Conservation (phyloP, 169 alveolate species). For the Prorocentrum cordatum region DNA sequence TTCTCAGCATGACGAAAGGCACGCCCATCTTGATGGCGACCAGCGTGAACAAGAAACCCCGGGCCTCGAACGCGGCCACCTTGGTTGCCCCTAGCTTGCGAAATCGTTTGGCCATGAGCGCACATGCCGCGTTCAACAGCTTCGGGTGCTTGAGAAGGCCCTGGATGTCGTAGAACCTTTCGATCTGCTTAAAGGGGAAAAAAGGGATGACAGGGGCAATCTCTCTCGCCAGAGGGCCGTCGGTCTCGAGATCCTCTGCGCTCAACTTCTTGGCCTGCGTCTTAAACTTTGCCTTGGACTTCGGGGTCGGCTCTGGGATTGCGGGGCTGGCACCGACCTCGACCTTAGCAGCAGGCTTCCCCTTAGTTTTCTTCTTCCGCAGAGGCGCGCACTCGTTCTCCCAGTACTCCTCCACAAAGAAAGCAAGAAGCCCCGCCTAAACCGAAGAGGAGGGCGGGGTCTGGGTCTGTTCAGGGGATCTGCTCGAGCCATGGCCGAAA, state of each 20-base stretch:
- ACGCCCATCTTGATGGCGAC: conserved; percentile 61
- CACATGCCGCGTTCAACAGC: conserved; percentile 54
- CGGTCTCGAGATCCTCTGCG: background rate
- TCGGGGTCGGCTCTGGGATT: background rate
- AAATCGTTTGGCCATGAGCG: conserved; percentile 16
- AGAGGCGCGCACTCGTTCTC: conserved; percentile 17
- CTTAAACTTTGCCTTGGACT: conserved; percentile 38
- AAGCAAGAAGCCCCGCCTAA: too few species aligned
- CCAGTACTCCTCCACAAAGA: conserved; percentile 66
- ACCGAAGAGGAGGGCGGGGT: too few species aligned
- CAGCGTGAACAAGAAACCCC: conserved; percentile 58
- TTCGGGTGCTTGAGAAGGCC: conserved; percentile 54
- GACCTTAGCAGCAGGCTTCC: background rate
- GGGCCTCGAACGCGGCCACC: conserved; percentile 5
- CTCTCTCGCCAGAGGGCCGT: conserved; percentile 19
- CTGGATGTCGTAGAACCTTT: conserved; percentile 60
- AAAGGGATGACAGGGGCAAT: conserved; percentile 31
- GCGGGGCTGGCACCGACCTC: background rate
- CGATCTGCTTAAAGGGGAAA: conserved; percentile 51
- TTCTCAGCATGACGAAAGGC: conserved; percentile 59
- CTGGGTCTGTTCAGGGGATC: too few species aligned
- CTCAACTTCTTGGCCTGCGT: background rate
- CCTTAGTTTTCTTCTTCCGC: background rate
- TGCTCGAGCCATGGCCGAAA: too few species aligned
- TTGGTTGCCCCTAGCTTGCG: conserved; percentile 9